phyloP scores from a whole-genome alignment of 1,284 basidiomycete genomes.

The Meira nashicola region DNA sequence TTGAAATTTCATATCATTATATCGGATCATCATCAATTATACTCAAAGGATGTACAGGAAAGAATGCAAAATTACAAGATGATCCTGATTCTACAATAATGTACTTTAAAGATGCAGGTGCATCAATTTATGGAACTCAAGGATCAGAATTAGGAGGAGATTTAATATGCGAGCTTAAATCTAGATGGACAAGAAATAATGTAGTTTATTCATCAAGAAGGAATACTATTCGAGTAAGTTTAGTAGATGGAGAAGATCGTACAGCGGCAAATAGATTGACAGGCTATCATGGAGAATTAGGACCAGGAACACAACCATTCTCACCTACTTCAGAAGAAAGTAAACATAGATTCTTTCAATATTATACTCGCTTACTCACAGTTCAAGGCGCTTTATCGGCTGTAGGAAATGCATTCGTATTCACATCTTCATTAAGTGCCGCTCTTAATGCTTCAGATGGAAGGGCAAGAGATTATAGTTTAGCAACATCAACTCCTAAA shows the following conservation, averaged over 20 bases:
- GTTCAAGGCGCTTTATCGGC: constrained; percentile 5
- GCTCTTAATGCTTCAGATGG: not conserved
- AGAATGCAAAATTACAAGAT: constrained; percentile 7
- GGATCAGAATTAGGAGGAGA: constrained; percentile 9
- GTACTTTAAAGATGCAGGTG: constrained; percentile 10
- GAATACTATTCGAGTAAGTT: not conserved
- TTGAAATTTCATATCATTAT: constrained; percentile 5
- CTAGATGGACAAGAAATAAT: constrained; percentile 6
- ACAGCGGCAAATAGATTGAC: constrained; percentile 5
- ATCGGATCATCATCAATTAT: constrained; percentile 2
- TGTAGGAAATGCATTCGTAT: constrained; percentile 7
- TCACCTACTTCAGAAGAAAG: constrained; percentile 6
- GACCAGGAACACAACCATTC: constrained; percentile 7
- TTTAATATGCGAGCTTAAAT: constrained; percentile 1
- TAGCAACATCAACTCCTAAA: not conserved
- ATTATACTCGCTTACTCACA: constrained; percentile 8
- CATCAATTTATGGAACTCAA: not conserved
- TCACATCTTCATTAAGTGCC: not conserved
- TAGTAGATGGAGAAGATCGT: not conserved
- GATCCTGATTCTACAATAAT: constrained; percentile 9
- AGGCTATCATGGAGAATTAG: constrained; percentile 9
- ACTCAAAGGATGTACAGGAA: constrained; percentile 7
- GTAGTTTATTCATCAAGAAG: not conserved
- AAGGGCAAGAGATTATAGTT: not conserved
- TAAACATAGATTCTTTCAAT: constrained; percentile 4